Conservation (phyloP, 2,329 filamentous ascomycete species). For the Verticillium isaacii region DNA sequence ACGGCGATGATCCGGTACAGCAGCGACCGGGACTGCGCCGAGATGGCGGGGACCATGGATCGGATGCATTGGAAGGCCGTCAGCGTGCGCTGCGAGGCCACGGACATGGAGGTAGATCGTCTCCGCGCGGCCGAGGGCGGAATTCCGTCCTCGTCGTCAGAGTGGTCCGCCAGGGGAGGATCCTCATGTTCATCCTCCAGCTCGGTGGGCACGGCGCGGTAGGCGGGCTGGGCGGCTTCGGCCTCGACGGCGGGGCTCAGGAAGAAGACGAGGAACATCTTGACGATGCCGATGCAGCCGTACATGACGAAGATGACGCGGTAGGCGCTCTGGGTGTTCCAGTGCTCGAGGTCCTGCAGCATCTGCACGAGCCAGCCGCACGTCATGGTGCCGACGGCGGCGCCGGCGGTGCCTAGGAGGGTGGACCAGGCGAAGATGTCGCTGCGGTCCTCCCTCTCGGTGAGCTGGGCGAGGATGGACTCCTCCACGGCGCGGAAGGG, state of each 20-base stretch:
- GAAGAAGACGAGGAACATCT: conserved; percentile 45
- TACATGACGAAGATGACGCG: conserved; percentile 54
- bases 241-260: conserved; percentile 43
- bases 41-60: conserved; percentile 46
- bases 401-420: conserved; percentile 53
- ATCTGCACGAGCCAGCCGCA: conserved; percentile 56
- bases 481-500: conserved; percentile 60
- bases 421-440: conserved; percentile 62
- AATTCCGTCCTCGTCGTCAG: background rate
- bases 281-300: conserved; percentile 50
- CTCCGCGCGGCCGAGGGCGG: background rate
- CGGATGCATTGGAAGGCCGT: conserved; percentile 42
- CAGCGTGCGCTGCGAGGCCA: conserved; percentile 28
- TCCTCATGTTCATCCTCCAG: background rate
- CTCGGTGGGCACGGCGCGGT: background rate
- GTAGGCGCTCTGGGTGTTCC: conserved; percentile 43
- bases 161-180: background rate
- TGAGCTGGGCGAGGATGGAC: conserved; percentile 54
- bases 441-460: conserved; percentile 34
- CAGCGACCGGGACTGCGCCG: conserved; percentile 52
- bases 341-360: conserved; percentile 36
- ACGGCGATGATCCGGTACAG: conserved; percentile 52
- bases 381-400: conserved; percentile 53
- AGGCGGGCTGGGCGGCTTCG: conserved; percentile 7
- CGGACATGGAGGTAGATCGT: background rate